phyloP scores from a whole-genome alignment of 208 protist genomes.

The Trypanosoma cruzi region DNA sequence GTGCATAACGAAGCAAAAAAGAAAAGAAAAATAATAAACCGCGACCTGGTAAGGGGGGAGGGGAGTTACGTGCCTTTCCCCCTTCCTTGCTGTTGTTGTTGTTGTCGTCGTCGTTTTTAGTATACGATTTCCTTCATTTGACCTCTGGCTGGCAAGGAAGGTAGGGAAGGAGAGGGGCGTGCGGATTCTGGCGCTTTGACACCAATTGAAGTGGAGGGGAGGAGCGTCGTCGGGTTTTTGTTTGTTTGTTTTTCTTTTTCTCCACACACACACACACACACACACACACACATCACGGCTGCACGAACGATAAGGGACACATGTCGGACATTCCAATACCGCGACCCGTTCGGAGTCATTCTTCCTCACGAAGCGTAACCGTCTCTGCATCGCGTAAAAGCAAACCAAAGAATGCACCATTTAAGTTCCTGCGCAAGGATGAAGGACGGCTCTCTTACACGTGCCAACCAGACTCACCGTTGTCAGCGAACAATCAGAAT shows the following conservation, averaged over 20 bases:
- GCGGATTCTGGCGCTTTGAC: background rate
- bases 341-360: conserved; percentile 20
- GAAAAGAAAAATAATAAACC: background rate
- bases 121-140: background rate
- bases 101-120: background rate
- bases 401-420: conserved; percentile 65
- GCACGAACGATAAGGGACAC: background rate
- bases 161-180: background rate
- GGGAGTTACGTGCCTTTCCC: background rate
- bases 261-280: background rate
- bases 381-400: conserved; percentile 67
- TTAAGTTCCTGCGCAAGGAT: conserved; percentile 85
- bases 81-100: background rate
- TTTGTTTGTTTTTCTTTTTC: too few species aligned
- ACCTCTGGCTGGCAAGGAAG: background rate
- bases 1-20: background rate
- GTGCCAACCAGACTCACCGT: conserved; percentile 12
- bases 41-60: background rate
- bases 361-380: conserved; percentile 44
- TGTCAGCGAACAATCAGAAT: conserved; percentile 13
- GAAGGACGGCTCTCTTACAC: conserved; percentile 84
- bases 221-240: too few species aligned
- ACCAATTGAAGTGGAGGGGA: background rate
- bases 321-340: conserved; percentile 24
- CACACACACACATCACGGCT: background rate